These are phyloP conservation scores for Xerocomellus intermedius DNA, from an alignment of 768 basidiomycete species.

Conservation along the genomic window DNA sequence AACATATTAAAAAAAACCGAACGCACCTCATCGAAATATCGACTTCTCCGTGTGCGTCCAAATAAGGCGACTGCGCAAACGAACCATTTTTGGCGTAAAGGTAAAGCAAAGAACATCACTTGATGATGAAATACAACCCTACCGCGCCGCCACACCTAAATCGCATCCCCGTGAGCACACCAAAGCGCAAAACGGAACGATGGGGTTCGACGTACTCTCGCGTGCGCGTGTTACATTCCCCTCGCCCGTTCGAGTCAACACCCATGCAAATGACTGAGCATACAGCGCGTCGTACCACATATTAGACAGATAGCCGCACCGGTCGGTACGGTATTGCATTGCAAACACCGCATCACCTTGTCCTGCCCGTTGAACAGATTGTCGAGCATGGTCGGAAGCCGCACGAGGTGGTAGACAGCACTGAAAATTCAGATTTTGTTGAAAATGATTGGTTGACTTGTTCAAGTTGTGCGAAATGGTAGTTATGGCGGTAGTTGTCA, in stretches of 20 bases:
- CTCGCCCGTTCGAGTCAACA: conserved; percentile 50
- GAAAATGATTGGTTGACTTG: too few species aligned
- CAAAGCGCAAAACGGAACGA: not conserved
- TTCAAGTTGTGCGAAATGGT: too few species aligned
- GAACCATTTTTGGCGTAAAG: conserved; percentile 86
- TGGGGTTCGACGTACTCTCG: conserved; percentile 66
- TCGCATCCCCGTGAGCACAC: not conserved
- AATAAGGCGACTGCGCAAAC: conserved; percentile 84
- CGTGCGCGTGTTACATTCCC: conserved; percentile 95
- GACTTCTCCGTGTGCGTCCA: conserved; percentile 92
- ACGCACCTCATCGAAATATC: conserved; percentile 87
- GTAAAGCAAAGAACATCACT: conserved; percentile 87
- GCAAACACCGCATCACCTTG: conserved; percentile 67
- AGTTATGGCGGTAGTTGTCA: too few species aligned
- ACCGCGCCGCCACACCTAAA: conserved; percentile 84
- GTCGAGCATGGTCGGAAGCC: conserved; percentile 80
- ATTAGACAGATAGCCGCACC: conserved; percentile 91
- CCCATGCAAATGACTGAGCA: conserved; percentile 88
- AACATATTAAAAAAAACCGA: not conserved
- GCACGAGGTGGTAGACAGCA: conserved; percentile 77
- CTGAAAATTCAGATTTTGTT: too few species aligned
- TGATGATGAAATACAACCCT: conserved; percentile 89
- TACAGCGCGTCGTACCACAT: conserved; percentile 84
- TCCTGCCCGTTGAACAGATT: conserved; percentile 76
- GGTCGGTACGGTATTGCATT: conserved; percentile 74